Conservation (phyloP, 169 alveolate genomes). For the Cryptosporidium baileyi region DNA sequence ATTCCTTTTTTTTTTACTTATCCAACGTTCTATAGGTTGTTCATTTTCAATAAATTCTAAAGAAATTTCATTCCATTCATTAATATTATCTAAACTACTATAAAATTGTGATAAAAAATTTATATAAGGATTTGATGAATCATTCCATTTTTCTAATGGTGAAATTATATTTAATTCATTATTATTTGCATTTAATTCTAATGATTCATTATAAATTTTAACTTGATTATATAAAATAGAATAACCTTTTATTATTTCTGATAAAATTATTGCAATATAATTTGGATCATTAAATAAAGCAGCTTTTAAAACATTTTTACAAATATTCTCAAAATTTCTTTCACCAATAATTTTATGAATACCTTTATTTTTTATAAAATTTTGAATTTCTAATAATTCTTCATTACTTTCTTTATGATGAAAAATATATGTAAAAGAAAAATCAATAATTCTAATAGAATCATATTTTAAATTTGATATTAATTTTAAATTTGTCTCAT, state of each 20-base stretch:
- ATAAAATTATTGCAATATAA: conserved; percentile 21
- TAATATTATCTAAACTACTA: background rate
- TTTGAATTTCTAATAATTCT: background rate
- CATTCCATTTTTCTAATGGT: conserved; percentile 40
- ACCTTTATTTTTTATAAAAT: background rate
- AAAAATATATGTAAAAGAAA: conserved; percentile 27
- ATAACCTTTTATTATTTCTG: conserved; percentile 6
- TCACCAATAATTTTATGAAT: background rate
- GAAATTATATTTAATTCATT: background rate
- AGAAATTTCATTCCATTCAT: conserved; percentile 18
- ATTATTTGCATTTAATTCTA: background rate
- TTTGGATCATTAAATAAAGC: conserved; percentile 65
- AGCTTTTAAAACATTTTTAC: conserved; percentile 22
- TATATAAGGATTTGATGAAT: background rate
- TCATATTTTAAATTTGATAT: background rate
- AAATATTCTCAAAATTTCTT: conserved; percentile 24
- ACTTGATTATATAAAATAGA: background rate
- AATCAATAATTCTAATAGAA: conserved; percentile 36
- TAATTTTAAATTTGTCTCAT: background rate
- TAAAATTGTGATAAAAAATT: background rate
- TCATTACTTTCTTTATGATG: background rate
- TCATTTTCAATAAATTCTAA: conserved; percentile 22
- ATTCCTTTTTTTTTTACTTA: conserved; percentile 6
- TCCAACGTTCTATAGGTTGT: conserved; percentile 51
- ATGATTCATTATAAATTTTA: background rate